Evolutionary conservation across 352 stramenopile species (phyloP).

Genomic region (Phytophthora pisi): DNA sequence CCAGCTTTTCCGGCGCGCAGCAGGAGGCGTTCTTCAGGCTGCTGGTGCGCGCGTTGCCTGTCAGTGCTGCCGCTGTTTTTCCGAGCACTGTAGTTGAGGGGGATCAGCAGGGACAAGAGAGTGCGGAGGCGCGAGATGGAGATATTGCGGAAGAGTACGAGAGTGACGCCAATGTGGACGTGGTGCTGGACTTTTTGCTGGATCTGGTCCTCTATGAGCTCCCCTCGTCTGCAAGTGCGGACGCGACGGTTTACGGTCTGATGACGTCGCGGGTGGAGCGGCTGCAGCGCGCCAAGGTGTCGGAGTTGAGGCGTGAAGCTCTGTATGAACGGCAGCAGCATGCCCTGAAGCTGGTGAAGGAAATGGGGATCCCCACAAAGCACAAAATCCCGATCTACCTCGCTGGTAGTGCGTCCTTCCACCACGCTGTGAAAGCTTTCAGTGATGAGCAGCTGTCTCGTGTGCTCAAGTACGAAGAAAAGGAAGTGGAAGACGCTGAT

Average conservation of each 20-base stretch:
- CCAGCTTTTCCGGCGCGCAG: conserved; percentile 39
- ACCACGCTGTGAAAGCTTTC: conserved; percentile 74
- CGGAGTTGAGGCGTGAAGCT: conserved; percentile 44
- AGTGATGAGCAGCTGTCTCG: conserved; percentile 70
- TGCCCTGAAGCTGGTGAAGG: conserved; percentile 67
- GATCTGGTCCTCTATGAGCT: conserved; percentile 69
- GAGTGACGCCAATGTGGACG: conserved; percentile 37
- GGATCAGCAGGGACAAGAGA: conserved; percentile 2
- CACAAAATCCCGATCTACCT: conserved; percentile 60
- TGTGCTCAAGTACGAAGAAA: conserved; percentile 64
- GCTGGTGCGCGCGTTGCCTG: conserved; percentile 55
- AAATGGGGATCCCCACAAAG: conserved; percentile 42
- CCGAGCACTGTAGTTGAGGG: not conserved
- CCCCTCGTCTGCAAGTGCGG: conserved; percentile 14
- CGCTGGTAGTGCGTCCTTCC: conserved; percentile 59
- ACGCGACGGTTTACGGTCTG: conserved; percentile 43
- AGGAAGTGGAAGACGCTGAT: conserved; percentile 47
- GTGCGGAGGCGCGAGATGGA: conserved; percentile 1
- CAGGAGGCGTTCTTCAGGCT: conserved; percentile 75
- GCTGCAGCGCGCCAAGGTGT: conserved; percentile 50
- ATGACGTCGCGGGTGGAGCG: conserved; percentile 55
- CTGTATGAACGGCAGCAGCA: conserved; percentile 71
- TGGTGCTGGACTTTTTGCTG: conserved; percentile 74
- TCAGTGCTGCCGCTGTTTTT: conserved; percentile 35
- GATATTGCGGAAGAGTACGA: conserved; percentile 10